phyloP scores from a whole-genome alignment of 805 yeast genomes.

The Metschnikowia borealis region DNA sequence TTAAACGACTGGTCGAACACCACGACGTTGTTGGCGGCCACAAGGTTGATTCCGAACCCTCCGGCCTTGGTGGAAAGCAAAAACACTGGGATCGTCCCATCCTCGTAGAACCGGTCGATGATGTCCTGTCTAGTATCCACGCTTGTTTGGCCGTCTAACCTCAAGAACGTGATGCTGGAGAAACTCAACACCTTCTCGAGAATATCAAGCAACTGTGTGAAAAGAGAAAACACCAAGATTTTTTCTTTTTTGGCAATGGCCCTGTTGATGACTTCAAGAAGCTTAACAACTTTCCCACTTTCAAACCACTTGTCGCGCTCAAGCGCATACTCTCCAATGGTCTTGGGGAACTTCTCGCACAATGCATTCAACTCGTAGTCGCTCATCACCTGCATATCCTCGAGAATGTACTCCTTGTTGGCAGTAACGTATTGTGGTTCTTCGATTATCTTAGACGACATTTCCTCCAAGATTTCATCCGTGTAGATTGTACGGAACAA shows the following conservation, averaged over 20 bases:
- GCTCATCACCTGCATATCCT: constrained; percentile 93
- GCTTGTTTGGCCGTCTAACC: constrained; percentile 91
- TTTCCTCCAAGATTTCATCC: constrained; percentile 51
- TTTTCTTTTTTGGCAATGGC: constrained; percentile 62
- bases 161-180: constrained; percentile 62
- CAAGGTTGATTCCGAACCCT: constrained; percentile 95
- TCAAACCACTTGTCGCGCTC: constrained; percentile 51
- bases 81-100: constrained; percentile 76
- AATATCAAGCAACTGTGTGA: constrained; percentile 89
- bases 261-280: constrained; percentile 54
- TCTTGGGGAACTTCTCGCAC: constrained; percentile 68
- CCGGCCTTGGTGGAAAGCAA: constrained; percentile 94
- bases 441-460: constrained; percentile 76
- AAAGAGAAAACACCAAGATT: constrained; percentile 80
- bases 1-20: constrained; percentile 93
- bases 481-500: constrained; percentile 65
- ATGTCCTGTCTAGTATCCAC: constrained; percentile 91
- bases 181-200: constrained; percentile 70
- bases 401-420: constrained; percentile 69
- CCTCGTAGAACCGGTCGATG: constrained; percentile 85
- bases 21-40: constrained; percentile 89
- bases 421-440: constrained; percentile 82
- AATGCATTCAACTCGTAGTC: constrained; percentile 81
- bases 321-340: constrained; percentile 52
- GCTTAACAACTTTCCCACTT: constrained; percentile 69